These are phyloP conservation scores for Trichoderma sp. DNA, from an alignment of 2,329 filamentous ascomycete species.

Conservation along the genomic window DNA sequence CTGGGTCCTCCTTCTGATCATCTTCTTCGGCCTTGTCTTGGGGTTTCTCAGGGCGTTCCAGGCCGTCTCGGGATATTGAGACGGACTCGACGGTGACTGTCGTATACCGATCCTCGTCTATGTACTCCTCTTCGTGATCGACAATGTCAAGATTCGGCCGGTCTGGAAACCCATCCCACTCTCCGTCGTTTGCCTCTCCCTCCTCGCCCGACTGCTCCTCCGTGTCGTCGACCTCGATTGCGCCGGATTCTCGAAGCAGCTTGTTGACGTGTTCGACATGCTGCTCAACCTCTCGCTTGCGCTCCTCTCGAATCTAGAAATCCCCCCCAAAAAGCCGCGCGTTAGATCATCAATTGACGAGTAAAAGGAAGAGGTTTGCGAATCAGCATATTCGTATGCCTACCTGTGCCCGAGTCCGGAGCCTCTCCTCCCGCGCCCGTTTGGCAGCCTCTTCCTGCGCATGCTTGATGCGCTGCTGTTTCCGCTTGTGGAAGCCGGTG, in stretches of 20 bases:
- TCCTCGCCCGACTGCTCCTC: slow-evolving; percentile 6
- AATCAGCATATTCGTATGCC: slow-evolving; percentile 29
- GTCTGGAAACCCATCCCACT: slow-evolving; percentile 69
- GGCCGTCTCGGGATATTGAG: slow-evolving; percentile 72
- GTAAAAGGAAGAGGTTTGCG: neutral
- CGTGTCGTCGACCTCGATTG: slow-evolving; percentile 42
- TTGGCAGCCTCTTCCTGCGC: slow-evolving; percentile 81
- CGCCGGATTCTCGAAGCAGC: slow-evolving; percentile 63
- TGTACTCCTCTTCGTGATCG: slow-evolving; percentile 88
- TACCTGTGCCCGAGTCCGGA: slow-evolving; percentile 76
- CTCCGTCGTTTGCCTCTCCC: slow-evolving; percentile 50
- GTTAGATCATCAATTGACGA: neutral
- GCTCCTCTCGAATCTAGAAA: slow-evolving; percentile 75
- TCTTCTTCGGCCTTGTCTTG: slow-evolving; percentile 43
- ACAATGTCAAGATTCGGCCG: slow-evolving; percentile 53
- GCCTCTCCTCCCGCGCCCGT: slow-evolving; percentile 74
- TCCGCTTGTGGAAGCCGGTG: slow-evolving; percentile 96
- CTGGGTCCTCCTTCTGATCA: slow-evolving; percentile 38
- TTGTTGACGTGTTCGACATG: slow-evolving; percentile 78
- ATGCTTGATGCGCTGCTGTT: slow-evolving; percentile 78
- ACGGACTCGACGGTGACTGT: slow-evolving; percentile 93
- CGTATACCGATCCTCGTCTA: slow-evolving; percentile 94
- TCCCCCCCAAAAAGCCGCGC: too few species aligned
- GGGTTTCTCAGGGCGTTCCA: slow-evolving; percentile 56
- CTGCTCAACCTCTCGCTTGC: slow-evolving; percentile 77